Evolutionary conservation across 164 flowering plant species (phyloP), one percentile per base, ranked within the genome.

Genomic region (Aristolochia contorta): DNA sequence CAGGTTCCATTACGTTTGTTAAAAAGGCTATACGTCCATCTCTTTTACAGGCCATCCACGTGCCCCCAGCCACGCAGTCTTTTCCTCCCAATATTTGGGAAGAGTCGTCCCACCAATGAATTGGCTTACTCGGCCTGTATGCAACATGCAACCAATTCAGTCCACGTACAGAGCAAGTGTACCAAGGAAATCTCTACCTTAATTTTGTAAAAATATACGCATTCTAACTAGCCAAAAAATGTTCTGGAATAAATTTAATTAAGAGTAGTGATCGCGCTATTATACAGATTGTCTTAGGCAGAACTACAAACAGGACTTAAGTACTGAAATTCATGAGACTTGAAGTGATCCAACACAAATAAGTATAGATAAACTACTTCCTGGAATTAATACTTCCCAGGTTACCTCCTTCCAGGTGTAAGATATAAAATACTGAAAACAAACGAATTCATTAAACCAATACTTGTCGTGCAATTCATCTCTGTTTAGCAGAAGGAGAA

Each of bases 41-140:
- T 71, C 67, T 74, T 2, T 75, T 64, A 67, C 75, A 86, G 62
- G 82, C 97, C 69, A 91, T 47, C 97, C 97, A 91, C 20, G 97
- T 86, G 24, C 96, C 96, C 16, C 97, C 96, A 4, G 81, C 96
- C 16, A 68, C 23, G 64, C 59, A 85, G 66, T 91, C 97, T 74
- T 84, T 80, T 1, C 97, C 96, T 5, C 96, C 97, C 58, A 86
- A 46, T 59, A 88, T 80, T 51, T 78, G 72, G 21, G 65, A 73
- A 33, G 61, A 60, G 25, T 71, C 84, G 56, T 77, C 80, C 97
- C 97, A 91, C 96, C 93, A 91, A 45, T 48, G 69, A 48, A 78
- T 43, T 27, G 88, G 77, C 72, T 72, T 67, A 12, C 89, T 84
- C 18, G 87, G 83, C 76, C 97, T 86, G 64, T 50, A 53, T 53